Conservation (phyloP, 148 eudicot genomes). For the Pharnaceum exiguum region DNA sequence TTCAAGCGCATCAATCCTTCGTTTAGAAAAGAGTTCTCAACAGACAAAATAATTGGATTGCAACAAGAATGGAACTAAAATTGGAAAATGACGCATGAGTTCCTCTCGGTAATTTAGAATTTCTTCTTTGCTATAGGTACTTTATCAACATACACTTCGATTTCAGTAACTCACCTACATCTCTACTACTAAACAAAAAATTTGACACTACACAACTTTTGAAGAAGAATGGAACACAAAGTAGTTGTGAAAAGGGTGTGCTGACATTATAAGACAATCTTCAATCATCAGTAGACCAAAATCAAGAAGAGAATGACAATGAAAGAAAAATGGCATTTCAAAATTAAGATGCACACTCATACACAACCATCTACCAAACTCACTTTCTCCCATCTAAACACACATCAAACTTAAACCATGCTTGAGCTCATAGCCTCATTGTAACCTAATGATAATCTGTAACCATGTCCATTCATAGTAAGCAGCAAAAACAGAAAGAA, state of each 20-base stretch:
- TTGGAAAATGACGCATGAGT: constrained; percentile 11
- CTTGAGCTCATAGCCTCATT: too few relatives aligned
- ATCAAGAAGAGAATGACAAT: too few relatives aligned
- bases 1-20: background rate
- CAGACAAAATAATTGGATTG: background rate
- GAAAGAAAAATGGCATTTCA: too few relatives aligned
- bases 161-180: constrained; percentile 13
- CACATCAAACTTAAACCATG: too few relatives aligned
- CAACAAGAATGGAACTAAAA: background rate
- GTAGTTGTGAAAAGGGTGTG: background rate
- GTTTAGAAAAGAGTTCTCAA: background rate
- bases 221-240: background rate
- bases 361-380: background rate
- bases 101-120: constrained; percentile 6
- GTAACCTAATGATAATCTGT: too few relatives aligned
- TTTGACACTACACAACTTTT: background rate
- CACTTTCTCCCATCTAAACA: too few relatives aligned
- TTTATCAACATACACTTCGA: constrained; percentile 3
- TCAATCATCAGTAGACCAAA: too few relatives aligned
- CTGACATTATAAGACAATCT: background rate
- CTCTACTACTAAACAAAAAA: constrained; percentile 10
- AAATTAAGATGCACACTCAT: background rate
- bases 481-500: too few relatives aligned
- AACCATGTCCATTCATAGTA: too few relatives aligned
- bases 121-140: constrained; percentile 1